Evolutionary conservation across 805 yeast genomes (phyloP), one percentile per base, ranked within the genome.

Genomic region (Candida argentea): DNA sequence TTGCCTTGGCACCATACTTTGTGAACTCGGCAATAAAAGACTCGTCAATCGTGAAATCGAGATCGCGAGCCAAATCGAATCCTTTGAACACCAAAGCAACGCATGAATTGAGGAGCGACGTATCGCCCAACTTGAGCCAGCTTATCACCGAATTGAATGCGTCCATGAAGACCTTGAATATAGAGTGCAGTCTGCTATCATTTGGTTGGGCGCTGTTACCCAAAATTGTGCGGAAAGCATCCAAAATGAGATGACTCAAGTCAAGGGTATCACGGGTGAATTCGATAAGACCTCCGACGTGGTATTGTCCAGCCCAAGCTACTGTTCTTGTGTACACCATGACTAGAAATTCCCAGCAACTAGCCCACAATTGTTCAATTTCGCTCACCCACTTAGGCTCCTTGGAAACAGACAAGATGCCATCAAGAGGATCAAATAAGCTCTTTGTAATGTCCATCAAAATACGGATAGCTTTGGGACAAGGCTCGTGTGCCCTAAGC

Each of bases 241-340:
- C 75, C n/a, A 87, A 48, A 19, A 87, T 55, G 2, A 65, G 50
- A 35, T 77, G 76, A 33, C 94, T 77, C 18, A 83, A 61, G 40
- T 87, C 95, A 28, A 89, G 61, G 0, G 84, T 76, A 45, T 85
- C 95, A 48, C 94, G 70, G 2, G 95, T 82, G 40, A 85, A 87
- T 32, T 86, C 94, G 24, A 77, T 68, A 40, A 84, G 59, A 27
- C 67, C 68, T 0, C 64, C 59, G 13, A 69, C 59, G 16, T 70
- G 69, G 40, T 74, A 77, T 20, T 57, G 52, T 2, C 65, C 52
- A 0, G 95, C 85, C 98, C 98, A 89, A 3, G 50, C 49, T 9
- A 81, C 55, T 1, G 93, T 83, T 31, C 70, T 67, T 23, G 61
- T 59, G 39, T 81, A 83, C 2, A 84, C 70, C 62, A 76, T 66